A percentile compares a stretch with the other conserved stretches of the same genome.
Conservation (phyloP, 2,329 filamentous ascomycete genomes). For the Cadophora gregata region DNA sequence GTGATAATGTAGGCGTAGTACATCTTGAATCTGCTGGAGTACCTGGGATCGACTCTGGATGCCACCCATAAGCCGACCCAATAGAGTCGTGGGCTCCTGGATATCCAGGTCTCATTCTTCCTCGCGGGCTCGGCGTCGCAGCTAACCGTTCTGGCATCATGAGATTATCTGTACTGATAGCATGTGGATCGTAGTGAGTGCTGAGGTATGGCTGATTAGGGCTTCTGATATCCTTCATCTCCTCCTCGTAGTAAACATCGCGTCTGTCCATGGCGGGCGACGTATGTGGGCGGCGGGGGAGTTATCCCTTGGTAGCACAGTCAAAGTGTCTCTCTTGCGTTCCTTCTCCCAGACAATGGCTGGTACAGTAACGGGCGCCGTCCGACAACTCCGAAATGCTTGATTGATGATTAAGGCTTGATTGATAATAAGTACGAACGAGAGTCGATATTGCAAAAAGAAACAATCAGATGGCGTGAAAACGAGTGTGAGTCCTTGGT, state of each 20-base stretch:
- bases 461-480: not conserved
- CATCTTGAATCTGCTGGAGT: slow-evolving; percentile 10
- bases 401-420: not conserved
- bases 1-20: slow-evolving; percentile 5
- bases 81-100: not conserved
- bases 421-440: not conserved
- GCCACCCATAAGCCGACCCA: not conserved
- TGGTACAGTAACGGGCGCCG: not conserved
- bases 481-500: slow-evolving; percentile 2
- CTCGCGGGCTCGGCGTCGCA: not conserved
- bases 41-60: slow-evolving; percentile 16
- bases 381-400: not conserved
- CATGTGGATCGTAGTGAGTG: not conserved
- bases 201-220: not conserved
- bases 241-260: slow-evolving; percentile 3
- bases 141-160: not conserved
- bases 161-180: slow-evolving; percentile 10
- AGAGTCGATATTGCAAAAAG: not conserved
- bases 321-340: not conserved
- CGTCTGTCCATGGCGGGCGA: slow-evolving; percentile 8
- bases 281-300: slow-evolving; percentile 1
- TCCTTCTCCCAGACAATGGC: not conserved
- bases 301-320: not conserved
- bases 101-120: slow-evolving; percentile 3
- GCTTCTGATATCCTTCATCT: slow-evolving; percentile 17